These are phyloP conservation scores for Phycomyces blakesleeanus DNA, from an alignment of 192 early-diverging fungal species.

Conservation along the genomic window DNA sequence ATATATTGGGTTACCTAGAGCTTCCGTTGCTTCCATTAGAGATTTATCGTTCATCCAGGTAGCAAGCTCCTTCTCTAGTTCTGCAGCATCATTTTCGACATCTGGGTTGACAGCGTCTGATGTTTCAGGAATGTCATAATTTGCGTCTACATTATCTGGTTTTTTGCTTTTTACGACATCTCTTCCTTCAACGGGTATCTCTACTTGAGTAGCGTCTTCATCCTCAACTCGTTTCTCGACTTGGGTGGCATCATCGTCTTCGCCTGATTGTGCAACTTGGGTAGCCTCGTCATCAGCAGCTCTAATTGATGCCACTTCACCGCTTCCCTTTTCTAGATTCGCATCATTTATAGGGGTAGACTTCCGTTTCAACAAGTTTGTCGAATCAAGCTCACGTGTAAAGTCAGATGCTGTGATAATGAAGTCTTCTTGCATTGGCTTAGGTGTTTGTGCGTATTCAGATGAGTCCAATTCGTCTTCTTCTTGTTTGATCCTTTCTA, in stretches of 20 bases:
- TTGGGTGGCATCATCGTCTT: not conserved
- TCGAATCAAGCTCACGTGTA: too few species aligned
- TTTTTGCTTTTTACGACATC: not conserved
- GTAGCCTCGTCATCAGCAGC: too few species aligned
- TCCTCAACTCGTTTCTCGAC: not conserved
- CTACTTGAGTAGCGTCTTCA: not conserved
- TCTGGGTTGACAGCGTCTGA: constrained; percentile 12
- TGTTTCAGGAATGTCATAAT: not conserved
- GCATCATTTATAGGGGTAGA: too few species aligned
- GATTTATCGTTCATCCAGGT: constrained; percentile 29
- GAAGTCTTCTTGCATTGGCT: too few species aligned
- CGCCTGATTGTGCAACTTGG: too few species aligned
- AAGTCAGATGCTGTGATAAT: too few species aligned
- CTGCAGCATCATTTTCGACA: constrained; percentile 47
- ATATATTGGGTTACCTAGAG: constrained; percentile 15
- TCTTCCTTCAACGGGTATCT: not conserved
- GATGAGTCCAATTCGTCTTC: constrained; percentile 24
- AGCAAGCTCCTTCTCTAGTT: constrained; percentile 35
- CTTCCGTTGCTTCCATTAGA: constrained; percentile 29
- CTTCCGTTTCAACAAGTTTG: too few species aligned
- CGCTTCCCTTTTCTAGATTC: too few species aligned
- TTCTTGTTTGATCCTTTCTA: constrained; percentile 17
- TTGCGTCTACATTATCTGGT: not conserved
- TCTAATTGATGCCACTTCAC: too few species aligned
- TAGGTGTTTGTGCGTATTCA: not conserved